A percentile compares a stretch with the other conserved stretches of the same genome.
phyloP scores from a whole-genome alignment of 345 rosid species.

The Linum lewisii region DNA sequence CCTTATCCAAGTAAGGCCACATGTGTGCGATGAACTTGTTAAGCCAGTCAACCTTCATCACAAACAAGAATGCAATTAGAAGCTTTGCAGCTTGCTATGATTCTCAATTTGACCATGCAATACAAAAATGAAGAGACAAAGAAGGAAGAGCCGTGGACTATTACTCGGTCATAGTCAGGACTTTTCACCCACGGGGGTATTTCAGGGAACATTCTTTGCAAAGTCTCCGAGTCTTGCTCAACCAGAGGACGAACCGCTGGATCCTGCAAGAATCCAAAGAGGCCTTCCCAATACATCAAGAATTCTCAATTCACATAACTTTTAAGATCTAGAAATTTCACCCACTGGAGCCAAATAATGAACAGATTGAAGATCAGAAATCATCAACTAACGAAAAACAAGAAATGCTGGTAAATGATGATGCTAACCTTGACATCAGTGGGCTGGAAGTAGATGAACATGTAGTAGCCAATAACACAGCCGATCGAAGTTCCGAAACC shows the following conservation, averaged over 20 bases:
- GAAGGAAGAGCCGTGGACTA: slow-evolving; percentile 10
- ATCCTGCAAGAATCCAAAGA: slow-evolving; percentile 14
- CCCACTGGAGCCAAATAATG: background rate
- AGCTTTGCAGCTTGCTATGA: slow-evolving; percentile 13
- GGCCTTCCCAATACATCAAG: background rate
- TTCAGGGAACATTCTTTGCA: slow-evolving; percentile 22
- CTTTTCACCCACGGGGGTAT: slow-evolving; percentile 29
- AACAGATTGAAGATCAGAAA: background rate
- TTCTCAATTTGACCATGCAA: background rate
- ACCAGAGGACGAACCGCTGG: slow-evolving; percentile 24
- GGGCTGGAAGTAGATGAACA: slow-evolving; percentile 65
- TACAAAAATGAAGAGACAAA: background rate
- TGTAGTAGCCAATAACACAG: slow-evolving; percentile 53
- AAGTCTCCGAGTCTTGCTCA: slow-evolving; percentile 20
- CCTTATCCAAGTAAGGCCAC: slow-evolving; percentile 28
- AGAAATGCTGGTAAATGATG: background rate
- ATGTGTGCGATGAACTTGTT: slow-evolving; percentile 19
- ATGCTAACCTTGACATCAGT: slow-evolving; percentile 57
- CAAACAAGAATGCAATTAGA: slow-evolving; percentile 9
- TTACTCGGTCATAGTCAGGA: slow-evolving; percentile 27
- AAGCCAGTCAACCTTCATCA: slow-evolving; percentile 21
- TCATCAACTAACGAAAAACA: background rate
- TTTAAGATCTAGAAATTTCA: background rate
- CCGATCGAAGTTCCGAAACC: slow-evolving; percentile 79
- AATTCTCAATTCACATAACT: too few species aligned